These are phyloP conservation scores for Tetrahymena thermophila DNA, from an alignment of 73 alveolate species.

Conservation along the genomic window DNA sequence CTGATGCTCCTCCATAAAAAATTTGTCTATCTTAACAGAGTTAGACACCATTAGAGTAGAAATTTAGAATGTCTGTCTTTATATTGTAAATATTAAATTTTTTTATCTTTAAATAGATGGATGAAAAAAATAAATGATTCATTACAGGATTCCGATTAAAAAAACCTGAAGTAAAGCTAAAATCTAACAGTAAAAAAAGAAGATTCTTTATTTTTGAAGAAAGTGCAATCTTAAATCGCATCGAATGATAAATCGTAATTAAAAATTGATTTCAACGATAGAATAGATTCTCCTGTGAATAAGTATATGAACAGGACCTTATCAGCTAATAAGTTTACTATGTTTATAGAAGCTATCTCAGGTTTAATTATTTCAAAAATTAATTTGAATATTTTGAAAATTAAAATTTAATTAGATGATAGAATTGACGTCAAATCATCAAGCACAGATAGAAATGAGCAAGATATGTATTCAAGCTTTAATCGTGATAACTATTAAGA, in stretches of 20 bases:
- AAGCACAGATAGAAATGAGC: neutral
- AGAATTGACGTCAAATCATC: neutral
- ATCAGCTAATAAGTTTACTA: neutral
- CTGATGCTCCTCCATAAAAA: neutral
- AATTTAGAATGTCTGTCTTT: no score
- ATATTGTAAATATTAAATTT: neutral
- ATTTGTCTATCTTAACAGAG: neutral
- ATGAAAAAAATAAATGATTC: neutral
- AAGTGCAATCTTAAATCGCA: neutral
- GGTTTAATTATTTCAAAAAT: neutral
- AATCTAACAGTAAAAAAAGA: neutral
- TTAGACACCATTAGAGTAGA: neutral
- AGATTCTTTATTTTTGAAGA: neutral
- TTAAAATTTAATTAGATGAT: neutral
- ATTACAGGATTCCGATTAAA: neutral
- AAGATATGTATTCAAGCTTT: neutral
- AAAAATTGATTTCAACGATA: neutral
- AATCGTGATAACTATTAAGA: neutral
- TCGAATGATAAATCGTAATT: neutral
- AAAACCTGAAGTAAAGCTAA: neutral
- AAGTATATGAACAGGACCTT: neutral
- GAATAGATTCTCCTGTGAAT: neutral
- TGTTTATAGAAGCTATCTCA: neutral
- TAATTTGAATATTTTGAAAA: neutral
- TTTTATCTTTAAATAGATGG: neutral